Percentiles rank a stretch among this genome's conserved stretches.
phyloP scores from a whole-genome alignment of 2,329 filamentous ascomycete genomes.

The Aspergillus uvarum region DNA sequence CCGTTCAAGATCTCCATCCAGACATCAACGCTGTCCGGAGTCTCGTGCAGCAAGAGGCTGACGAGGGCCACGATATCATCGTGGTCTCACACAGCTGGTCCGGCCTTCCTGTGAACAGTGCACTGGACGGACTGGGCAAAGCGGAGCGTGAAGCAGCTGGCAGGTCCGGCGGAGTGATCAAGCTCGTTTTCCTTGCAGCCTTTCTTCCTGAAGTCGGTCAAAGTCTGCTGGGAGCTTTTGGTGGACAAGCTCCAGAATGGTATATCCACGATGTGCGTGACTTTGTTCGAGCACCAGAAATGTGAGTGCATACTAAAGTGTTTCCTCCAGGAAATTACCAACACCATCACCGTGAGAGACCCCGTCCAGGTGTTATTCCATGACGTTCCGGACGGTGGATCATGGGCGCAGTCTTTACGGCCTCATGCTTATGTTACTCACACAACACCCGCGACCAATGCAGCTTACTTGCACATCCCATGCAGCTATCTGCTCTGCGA shows the following conservation, averaged over 20 bases:
- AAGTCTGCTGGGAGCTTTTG: conserved; percentile 30
- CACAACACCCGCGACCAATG: conserved; percentile 26
- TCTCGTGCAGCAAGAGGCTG: conserved; percentile 29
- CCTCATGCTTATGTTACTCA: conserved; percentile 34
- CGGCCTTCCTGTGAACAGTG: too few relatives aligned
- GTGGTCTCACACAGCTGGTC: too few relatives aligned
- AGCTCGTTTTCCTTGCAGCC: conserved; percentile 35
- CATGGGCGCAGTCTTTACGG: conserved; percentile 29
- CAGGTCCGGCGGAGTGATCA: conserved; percentile 34
- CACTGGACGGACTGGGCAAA: too few relatives aligned
- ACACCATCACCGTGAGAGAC: conserved; percentile 26
- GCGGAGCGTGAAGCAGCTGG: conserved; percentile 22
- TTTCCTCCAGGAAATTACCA: conserved; percentile 17
- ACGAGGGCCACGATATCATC: conserved; percentile 25
- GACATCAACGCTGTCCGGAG: conserved; percentile 34
- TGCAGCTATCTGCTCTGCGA: conserved; percentile 31
- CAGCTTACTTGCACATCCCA: conserved; percentile 29
- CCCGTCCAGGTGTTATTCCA: conserved; percentile 32
- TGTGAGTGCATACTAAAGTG: background rate
- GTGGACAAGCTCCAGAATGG: conserved; percentile 29
- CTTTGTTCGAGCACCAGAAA: too few relatives aligned
- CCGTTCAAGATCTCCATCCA: conserved; percentile 23
- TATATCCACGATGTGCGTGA: conserved; percentile 31
- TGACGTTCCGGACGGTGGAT: conserved; percentile 29
- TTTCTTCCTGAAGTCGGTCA: conserved; percentile 35